Evolutionary conservation across 1,284 basidiomycete species (phyloP), one percentile per base, ranked within the genome.

Genomic region (Papiliotrema fonsecae): DNA sequence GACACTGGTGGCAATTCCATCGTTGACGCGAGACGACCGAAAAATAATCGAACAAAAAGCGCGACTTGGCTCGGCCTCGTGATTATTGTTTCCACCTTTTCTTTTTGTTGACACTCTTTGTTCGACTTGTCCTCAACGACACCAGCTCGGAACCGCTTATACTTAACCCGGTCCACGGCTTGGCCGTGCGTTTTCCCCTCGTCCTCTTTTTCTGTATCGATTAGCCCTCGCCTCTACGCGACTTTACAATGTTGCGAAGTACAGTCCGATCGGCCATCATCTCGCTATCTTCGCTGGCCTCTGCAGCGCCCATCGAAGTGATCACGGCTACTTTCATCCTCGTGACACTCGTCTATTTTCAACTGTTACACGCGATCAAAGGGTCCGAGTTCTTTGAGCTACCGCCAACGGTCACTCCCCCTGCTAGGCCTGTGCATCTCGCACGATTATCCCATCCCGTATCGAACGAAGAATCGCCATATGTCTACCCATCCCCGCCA

Each of bases 261-360:
- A 52, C 47, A 22, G 50, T 64, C n/a, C 65, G 68, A 36, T 62
- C 64, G 32, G 49, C 63, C n/a, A 58, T 73, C 51, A 39, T 65
- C 39, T 58, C 64, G 9, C 58, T 76, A 54, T 71, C 76, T 22
- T 63, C 64, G 26, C 48, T 75, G 5, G 69, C 73, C n/a, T 69
- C 76, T 11, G 58, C 70, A 9, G 69, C 69, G 10, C 80, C 81
- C 10, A 81, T 81, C 63, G 92, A 97, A 71, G 85, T 87, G 21
- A 88, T 94, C 59, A 89, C 94, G 49, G 81, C 83, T 65, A 86
- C 88, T 74, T 88, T 85, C 69, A 82, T 92, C 65, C 72, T 91
- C 52, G 86, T 86, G 30, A 96, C 92, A 3, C 80, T 96, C 36
- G 85, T 87, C 43, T 96, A 96, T 74, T 93, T 96, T 70, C 88